Percentiles rank a stretch among this genome's conserved stretches.
These are phyloP conservation scores for Drosera capensis DNA, from an alignment of 148 eudicot genomes.

Conservation along the genomic window DNA sequence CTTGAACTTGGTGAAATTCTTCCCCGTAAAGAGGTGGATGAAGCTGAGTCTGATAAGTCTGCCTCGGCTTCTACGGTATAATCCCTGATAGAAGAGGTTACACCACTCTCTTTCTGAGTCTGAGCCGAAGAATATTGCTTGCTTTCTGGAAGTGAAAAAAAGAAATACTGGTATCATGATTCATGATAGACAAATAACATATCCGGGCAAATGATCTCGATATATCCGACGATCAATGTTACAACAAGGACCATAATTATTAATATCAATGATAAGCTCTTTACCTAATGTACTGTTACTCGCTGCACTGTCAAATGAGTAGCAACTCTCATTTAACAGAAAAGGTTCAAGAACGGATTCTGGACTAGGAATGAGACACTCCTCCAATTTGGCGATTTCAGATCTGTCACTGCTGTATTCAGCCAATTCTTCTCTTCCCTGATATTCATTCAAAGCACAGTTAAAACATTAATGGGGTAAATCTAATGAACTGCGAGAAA, in stretches of 20 bases:
- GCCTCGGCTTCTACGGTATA: slow-evolving; percentile 29
- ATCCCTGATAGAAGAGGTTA: slow-evolving; percentile 17
- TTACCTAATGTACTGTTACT: slow-evolving; percentile 53
- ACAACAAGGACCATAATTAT: neutral
- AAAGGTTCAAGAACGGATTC: slow-evolving; percentile 72
- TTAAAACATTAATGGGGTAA: too few relatives aligned
- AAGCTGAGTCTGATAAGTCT: slow-evolving; percentile 81
- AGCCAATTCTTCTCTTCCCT: slow-evolving; percentile 23
- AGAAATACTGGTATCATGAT: neutral
- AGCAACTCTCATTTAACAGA: slow-evolving; percentile 50
- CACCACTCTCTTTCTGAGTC: slow-evolving; percentile 29
- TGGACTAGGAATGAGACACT: slow-evolving; percentile 53
- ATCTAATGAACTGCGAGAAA: too few relatives aligned
- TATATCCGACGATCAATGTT: too few relatives aligned
- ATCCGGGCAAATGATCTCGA: too few relatives aligned
- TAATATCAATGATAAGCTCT: neutral
- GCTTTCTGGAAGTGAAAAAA: slow-evolving; percentile 31
- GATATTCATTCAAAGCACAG: slow-evolving; percentile 6
- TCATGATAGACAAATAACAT: too few relatives aligned
- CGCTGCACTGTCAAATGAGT: slow-evolving; percentile 49
- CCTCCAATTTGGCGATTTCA: slow-evolving; percentile 28
- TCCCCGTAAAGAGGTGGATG: slow-evolving; percentile 26
- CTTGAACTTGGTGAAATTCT: slow-evolving; percentile 13
- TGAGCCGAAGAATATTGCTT: slow-evolving; percentile 48
- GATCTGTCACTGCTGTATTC: slow-evolving; percentile 21